Conservation (phyloP, 2,329 filamentous ascomycete genomes). For the Colletotrichum lupini region DNA sequence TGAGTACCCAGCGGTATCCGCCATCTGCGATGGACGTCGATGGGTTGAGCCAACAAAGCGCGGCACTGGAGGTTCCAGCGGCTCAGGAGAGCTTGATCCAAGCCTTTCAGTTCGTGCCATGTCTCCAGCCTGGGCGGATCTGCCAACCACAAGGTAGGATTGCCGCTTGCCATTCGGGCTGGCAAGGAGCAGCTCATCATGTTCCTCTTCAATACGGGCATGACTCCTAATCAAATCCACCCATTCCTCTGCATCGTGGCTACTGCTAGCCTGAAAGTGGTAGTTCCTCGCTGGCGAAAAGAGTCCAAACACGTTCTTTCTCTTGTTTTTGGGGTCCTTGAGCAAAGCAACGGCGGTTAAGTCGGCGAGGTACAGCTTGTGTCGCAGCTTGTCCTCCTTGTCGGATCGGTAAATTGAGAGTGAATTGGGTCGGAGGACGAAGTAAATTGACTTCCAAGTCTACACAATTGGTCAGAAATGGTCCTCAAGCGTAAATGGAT, state of each 20-base stretch:
- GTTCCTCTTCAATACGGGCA: constrained; percentile 87
- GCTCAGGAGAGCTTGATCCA: constrained; percentile 72
- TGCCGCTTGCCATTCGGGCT: constrained; percentile 69
- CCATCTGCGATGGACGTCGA: constrained; percentile 69
- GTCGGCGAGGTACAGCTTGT: constrained; percentile 89
- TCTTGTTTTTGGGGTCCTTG: constrained; percentile 88
- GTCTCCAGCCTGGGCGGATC: constrained; percentile 11
- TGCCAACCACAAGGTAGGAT: constrained; percentile 47
- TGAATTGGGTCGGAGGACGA: constrained; percentile 90
- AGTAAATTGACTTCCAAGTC: constrained; percentile 90
- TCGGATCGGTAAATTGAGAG: constrained; percentile 94
- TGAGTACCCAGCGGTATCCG: constrained; percentile 72
- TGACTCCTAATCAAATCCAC: constrained; percentile 82
- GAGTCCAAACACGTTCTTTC: constrained; percentile 88
- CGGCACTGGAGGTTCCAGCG: constrained; percentile 52
- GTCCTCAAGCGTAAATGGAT: not conserved
- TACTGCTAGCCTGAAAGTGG: constrained; percentile 82
- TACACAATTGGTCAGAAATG: constrained; percentile 48
- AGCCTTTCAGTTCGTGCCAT: constrained; percentile 42
- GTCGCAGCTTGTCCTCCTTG: constrained; percentile 87
- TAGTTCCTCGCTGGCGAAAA: constrained; percentile 93
- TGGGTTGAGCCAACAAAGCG: constrained; percentile 45
- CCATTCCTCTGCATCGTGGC: constrained; percentile 86
- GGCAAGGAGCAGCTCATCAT: constrained; percentile 82
- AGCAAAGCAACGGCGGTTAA: constrained; percentile 91